Base-by-base conservation (phyloP, 208 protist genomes). In the Acanthamoeba triangularis region DNA sequence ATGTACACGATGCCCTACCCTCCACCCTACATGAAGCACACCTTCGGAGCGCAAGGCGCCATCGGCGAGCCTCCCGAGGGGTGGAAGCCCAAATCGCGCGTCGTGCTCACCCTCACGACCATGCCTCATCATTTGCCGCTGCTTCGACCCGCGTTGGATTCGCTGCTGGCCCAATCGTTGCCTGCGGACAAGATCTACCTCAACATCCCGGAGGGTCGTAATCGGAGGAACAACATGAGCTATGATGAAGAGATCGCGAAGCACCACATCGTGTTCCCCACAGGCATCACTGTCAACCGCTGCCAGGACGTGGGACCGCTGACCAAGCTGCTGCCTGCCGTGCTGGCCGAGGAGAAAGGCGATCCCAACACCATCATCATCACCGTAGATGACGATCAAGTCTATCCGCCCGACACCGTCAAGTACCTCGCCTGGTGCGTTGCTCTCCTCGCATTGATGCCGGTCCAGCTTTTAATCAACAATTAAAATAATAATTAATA, bases 351-450 rank as follows among this genome's bases (percentile, higher is more conserved):
- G 49, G 49, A 87, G 49, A 37, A 87, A 47, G 78, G 49, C 20
- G 49, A 54, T n/a, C 78, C 52, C 78, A 37, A 87, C 49, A 87
- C 78, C 78, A 87, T 87, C 78, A 87, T 87, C 78, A 87, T 87
- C 52, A 87, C 78, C 52, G 78, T 87, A 8, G 78, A 87, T 33
- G 78, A 87, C 78, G 78, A 87, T 23, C 78, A 87, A n/a, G 78
- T 87, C 49, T 87, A 87, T 61, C 78, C 44, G 2, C 78, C 78
- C 78, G 78, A 87, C 49, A 87, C 78, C 10, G 78, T 87, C 49
- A 63, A 63, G 49, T 87, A 87, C 30, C 78, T 87, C 47, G 72
- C 72, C 35, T 80, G 72, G 72, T 80, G n/a, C n/a, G 30, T 63
- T 7, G 20, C 56, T 25, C 6, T 63, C 56, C 14, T 20, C 56